phyloP scores from a whole-genome alignment of 2,329 filamentous ascomycete species.

The Orbilia javanica region DNA sequence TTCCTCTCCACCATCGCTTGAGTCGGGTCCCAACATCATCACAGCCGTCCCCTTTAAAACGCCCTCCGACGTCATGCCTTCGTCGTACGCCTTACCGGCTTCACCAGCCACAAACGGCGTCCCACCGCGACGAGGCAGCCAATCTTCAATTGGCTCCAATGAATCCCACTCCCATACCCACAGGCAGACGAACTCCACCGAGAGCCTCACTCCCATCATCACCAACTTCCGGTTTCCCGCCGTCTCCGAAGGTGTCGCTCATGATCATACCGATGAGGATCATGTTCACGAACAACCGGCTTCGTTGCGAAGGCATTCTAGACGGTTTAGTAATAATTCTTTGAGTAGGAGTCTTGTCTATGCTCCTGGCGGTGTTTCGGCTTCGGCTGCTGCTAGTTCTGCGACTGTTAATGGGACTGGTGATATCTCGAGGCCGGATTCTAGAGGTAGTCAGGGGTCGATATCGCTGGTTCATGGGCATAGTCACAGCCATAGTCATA shows the following conservation, averaged over 20 bases:
- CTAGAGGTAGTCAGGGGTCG: conserved; percentile 48
- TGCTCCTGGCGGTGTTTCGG: conserved; percentile 39
- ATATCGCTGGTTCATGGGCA: conserved; percentile 35
- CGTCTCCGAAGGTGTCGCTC: conserved; percentile 42
- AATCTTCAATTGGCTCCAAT: conserved; percentile 28
- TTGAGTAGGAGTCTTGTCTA: conserved; percentile 27
- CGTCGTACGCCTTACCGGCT: conserved; percentile 36
- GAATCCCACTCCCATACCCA: conserved; percentile 33
- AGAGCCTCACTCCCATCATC: conserved; percentile 42
- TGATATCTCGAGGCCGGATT: conserved; percentile 27
- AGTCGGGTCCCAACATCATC: neutral
- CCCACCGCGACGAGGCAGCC: conserved; percentile 27
- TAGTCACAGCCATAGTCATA: conserved; percentile 21
- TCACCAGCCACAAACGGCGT: conserved; percentile 19
- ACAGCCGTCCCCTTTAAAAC: too few relatives aligned
- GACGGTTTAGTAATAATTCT: conserved; percentile 40
- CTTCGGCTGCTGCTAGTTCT: conserved; percentile 29
- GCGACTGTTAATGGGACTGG: conserved; percentile 1
- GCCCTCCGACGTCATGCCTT: conserved; percentile 27
- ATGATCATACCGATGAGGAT: conserved; percentile 56
- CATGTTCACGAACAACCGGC: conserved; percentile 40
- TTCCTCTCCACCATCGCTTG: neutral
- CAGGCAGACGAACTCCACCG: conserved; percentile 6
- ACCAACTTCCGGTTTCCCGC: conserved; percentile 56
- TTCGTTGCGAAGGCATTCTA: conserved; percentile 28